Evolutionary conservation across 345 rosid species (phyloP).

Genomic region (Bruguiera gymnorhiza): DNA sequence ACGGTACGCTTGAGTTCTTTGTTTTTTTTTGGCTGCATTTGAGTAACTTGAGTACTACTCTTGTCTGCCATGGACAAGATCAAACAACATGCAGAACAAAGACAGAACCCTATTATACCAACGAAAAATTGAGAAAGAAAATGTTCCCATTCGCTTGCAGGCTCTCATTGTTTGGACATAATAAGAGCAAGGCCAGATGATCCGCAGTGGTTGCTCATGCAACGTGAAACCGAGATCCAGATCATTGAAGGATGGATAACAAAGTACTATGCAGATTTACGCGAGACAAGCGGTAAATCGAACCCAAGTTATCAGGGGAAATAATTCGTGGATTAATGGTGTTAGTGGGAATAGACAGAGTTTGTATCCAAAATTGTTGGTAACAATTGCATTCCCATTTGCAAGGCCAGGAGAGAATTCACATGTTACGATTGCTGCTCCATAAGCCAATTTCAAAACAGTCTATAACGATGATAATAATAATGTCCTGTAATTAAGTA

Average conservation of each 20-base stretch:
- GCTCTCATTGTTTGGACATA: constrained; percentile 48
- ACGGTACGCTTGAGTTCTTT: constrained; percentile 22
- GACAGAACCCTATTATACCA: too few species aligned
- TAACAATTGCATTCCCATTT: neutral
- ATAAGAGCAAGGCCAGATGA: constrained; percentile 8
- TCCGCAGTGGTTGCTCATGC: constrained; percentile 39
- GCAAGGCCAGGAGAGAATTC: too few species aligned
- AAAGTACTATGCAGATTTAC: constrained; percentile 24
- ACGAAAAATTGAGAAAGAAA: too few species aligned
- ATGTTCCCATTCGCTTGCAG: constrained; percentile 8
- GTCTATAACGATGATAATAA: too few species aligned
- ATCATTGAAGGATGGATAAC: constrained; percentile 38
- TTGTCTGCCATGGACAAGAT: too few species aligned
- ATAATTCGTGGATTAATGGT: neutral
- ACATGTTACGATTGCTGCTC: too few species aligned
- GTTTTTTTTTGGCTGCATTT: neutral
- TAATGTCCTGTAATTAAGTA: too few species aligned
- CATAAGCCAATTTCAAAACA: too few species aligned
- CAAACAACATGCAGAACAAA: too few species aligned
- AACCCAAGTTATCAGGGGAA: neutral
- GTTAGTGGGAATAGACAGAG: neutral
- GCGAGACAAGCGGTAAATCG: neutral
- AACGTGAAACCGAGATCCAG: constrained; percentile 26
- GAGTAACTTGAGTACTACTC: neutral
- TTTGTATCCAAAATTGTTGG: neutral